A percentile compares a stretch with the other conserved stretches of the same genome.
Conservation (phyloP, 129 eudicot species). For the Tanacetum coccineum region DNA sequence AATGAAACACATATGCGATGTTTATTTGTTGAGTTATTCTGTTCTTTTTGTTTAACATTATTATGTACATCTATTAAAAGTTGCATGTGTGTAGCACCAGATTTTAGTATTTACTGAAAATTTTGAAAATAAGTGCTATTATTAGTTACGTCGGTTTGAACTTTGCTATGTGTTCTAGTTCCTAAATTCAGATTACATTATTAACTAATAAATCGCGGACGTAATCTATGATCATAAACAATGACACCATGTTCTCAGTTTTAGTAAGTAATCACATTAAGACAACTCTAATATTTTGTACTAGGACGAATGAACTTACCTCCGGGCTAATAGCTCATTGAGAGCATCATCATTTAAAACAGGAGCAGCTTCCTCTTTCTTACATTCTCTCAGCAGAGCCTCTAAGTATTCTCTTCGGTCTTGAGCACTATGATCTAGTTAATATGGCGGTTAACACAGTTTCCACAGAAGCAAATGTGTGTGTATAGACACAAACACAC, state of each 20-base stretch:
- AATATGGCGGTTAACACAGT: neutral
- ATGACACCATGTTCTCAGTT: constrained; percentile 6
- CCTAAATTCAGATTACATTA: constrained; percentile 16
- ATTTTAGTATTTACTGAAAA: too few relatives aligned
- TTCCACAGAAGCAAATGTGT: constrained; percentile 1
- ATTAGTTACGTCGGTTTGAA: constrained; percentile 4
- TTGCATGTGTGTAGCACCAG: too few relatives aligned
- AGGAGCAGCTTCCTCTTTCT: constrained; percentile 98
- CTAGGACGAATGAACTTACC: constrained; percentile 36
- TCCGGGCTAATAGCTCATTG: constrained; percentile 88
- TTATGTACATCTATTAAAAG: too few relatives aligned
- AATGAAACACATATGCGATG: too few relatives aligned
- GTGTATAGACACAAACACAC: too few relatives aligned
- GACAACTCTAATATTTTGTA: constrained; percentile 7
- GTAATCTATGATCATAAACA: constrained; percentile 12
- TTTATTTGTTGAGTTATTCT: too few relatives aligned
- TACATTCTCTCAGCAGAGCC: constrained; percentile 88
- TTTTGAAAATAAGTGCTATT: too few relatives aligned
- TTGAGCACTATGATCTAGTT: constrained; percentile 64
- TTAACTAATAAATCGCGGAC: neutral
- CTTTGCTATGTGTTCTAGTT: neutral
- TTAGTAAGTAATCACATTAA: neutral
- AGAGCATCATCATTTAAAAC: constrained; percentile 85
- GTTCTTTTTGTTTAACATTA: too few relatives aligned
- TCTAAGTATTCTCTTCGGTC: constrained; percentile 98